Evolutionary conservation across 106 monocot genomes (phyloP).

Genomic region (Platanthera guangdongensis): DNA sequence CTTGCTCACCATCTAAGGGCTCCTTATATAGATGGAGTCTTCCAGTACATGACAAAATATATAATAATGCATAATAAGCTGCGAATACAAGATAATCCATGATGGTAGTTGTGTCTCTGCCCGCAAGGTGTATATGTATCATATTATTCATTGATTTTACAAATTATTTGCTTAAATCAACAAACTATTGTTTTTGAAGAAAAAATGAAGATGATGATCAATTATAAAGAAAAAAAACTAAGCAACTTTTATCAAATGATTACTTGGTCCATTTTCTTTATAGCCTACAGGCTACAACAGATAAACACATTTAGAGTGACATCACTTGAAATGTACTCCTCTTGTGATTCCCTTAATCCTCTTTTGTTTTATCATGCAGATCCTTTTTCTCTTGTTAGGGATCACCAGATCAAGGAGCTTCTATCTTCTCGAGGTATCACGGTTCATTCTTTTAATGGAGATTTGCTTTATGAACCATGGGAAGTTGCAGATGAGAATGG

Average conservation of each 20-base stretch:
- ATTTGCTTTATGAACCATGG: conserved; percentile 96
- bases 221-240: neutral
- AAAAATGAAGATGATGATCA: neutral
- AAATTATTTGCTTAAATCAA: neutral
- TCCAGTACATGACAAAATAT: no score
- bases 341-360: neutral
- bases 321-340: neutral
- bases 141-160: neutral
- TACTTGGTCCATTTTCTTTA: neutral
- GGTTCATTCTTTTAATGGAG: conserved; percentile 78
- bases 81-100: no score
- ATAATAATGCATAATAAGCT: no score
- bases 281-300: neutral
- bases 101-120: no score
- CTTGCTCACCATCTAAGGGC: no score
- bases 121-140: no score
- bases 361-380: conserved; percentile 30
- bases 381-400: conserved; percentile 85
- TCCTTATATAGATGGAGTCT: no score
- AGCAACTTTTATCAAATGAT: neutral
- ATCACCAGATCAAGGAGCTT: conserved; percentile 68
- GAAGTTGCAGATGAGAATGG: conserved; percentile 81
- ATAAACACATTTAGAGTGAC: neutral
- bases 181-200: neutral
- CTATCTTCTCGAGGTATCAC: conserved; percentile 50